Percentiles rank a stretch among this genome's conserved stretches.
These are phyloP conservation scores for Aspergillus sparsus DNA, from an alignment of 495 filamentous ascomycete species.

Conservation along the genomic window DNA sequence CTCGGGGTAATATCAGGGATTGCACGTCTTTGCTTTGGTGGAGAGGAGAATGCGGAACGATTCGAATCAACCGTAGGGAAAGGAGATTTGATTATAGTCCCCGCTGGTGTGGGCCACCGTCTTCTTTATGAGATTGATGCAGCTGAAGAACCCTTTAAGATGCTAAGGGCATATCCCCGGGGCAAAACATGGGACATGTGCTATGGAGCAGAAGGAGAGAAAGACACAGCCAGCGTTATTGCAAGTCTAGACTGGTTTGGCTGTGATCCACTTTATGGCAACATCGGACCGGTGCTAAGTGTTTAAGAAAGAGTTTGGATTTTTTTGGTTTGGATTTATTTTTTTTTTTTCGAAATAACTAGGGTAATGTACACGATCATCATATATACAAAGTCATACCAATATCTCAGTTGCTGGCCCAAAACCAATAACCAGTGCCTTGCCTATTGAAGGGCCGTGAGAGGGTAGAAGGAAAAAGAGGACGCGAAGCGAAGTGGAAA, in stretches of 20 bases:
- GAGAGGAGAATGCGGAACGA: conserved; percentile 58
- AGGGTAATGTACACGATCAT: conserved; percentile 19
- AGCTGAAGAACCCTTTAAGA: conserved; percentile 51
- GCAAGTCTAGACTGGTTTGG: conserved; percentile 55
- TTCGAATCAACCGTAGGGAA: conserved; percentile 56
- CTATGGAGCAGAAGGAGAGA: conserved; percentile 58
- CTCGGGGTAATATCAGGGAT: conserved; percentile 58
- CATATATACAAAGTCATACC: conserved; percentile 19
- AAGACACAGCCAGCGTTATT: conserved; percentile 51
- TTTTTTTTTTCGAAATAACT: too few species aligned
- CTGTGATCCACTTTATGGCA: conserved; percentile 61
- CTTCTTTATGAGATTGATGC: conserved; percentile 57
- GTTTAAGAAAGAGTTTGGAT: conserved; percentile 21
- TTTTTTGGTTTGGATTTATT: not conserved
- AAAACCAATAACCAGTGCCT: not conserved
- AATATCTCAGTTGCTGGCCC: not conserved
- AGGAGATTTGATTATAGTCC: conserved; percentile 67
- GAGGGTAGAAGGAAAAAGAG: conserved; percentile 8
- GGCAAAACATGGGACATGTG: conserved; percentile 68
- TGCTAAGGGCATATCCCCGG: conserved; percentile 66
- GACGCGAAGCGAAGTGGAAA: not conserved
- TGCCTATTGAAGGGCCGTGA: conserved; percentile 5
- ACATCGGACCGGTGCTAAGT: conserved; percentile 52
- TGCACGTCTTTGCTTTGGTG: conserved; percentile 66
- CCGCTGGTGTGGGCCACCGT: conserved; percentile 65